Conservation (phyloP, 768 basidiomycete species). For the Kwoniella heveanensis region DNA sequence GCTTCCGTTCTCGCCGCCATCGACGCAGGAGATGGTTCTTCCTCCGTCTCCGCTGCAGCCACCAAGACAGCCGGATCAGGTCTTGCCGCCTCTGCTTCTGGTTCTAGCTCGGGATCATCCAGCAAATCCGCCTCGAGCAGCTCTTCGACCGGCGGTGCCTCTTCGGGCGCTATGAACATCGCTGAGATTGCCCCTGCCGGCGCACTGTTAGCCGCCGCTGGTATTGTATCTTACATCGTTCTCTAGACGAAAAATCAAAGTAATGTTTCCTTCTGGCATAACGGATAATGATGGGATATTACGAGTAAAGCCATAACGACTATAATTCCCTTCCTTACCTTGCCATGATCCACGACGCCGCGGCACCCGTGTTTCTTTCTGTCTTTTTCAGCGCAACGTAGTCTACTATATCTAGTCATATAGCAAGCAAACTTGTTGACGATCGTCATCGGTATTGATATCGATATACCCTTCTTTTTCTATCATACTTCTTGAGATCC, state of each 20-base stretch:
- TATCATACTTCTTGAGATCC: neutral
- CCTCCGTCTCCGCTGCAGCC: slow-evolving; percentile 1
- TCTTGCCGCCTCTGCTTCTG: slow-evolving; percentile 15
- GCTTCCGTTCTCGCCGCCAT: slow-evolving; percentile 63
- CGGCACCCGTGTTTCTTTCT: no score
- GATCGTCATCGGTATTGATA: no score
- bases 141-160: neutral
- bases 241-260: slow-evolving; percentile 10
- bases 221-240: slow-evolving; percentile 31
- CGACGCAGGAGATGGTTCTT: slow-evolving; percentile 61
- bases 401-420: neutral
- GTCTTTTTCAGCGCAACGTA: neutral
- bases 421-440: neutral
- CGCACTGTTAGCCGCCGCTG: slow-evolving; percentile 23
- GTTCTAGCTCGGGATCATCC: slow-evolving; percentile 4
- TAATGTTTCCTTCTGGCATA: neutral
- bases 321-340: neutral
- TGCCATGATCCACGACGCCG: no score
- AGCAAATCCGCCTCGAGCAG: neutral
- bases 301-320: neutral
- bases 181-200: slow-evolving; percentile 25
- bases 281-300: neutral
- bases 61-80: slow-evolving; percentile 9
- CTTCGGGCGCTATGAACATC: slow-evolving; percentile 12
- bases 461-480: neutral